Evolutionary conservation across 306 rosid genomes (phyloP).

Genomic region (Cajanus cajan): DNA sequence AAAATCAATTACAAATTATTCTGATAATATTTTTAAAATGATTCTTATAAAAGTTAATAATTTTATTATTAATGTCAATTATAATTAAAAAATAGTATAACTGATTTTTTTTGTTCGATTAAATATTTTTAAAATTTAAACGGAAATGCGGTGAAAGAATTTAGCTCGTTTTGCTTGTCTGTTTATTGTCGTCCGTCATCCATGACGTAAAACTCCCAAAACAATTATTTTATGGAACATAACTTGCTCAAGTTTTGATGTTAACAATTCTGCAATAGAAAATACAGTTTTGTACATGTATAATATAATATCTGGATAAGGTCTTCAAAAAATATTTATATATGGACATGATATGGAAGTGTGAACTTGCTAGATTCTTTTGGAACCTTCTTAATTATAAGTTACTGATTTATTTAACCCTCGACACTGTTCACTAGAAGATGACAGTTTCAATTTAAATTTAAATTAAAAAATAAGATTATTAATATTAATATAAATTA

Average conservation of each 20-base stretch:
- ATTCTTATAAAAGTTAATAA: background rate
- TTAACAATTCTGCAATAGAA: background rate
- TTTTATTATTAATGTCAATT: background rate
- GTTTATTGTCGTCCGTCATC: background rate
- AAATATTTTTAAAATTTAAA: background rate
- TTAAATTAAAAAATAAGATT: background rate
- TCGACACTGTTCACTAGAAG: background rate
- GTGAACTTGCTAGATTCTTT: slow-evolving; percentile 29
- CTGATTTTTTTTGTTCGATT: no score
- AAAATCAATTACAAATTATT: background rate
- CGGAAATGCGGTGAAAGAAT: background rate
- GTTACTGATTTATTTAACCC: background rate
- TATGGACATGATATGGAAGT: background rate
- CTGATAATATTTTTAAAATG: background rate
- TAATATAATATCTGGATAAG: background rate
- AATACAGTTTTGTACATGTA: background rate
- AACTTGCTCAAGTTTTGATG: background rate
- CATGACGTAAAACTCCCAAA: slow-evolving; percentile 2
- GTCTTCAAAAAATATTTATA: background rate
- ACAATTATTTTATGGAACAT: background rate
- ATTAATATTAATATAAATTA: background rate
- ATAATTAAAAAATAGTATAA: background rate
- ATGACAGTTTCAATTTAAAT: background rate
- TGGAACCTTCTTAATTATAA: background rate
- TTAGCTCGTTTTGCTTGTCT: background rate